Base-by-base conservation (phyloP, 2,329 filamentous ascomycete species). In the Ascocoryne sarcoides region DNA sequence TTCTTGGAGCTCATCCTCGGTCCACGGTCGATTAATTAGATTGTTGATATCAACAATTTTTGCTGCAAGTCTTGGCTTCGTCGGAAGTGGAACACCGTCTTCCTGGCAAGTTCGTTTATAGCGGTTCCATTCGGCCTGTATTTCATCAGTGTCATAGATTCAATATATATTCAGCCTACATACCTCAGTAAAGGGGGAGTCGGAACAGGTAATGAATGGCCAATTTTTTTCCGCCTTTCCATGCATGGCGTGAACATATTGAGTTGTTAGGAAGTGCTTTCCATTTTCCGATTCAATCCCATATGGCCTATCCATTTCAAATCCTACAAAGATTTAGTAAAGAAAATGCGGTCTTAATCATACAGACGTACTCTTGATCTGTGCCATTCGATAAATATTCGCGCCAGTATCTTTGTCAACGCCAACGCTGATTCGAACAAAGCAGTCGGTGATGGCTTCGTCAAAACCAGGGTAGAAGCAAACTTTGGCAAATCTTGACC, bases 391-490 rank as follows among this genome's bases (percentile, higher is more conserved):
- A 62, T 98, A 98, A 49, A 85, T 75, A 46, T 84, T 82, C 44
- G 80, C 69, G 3, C 82, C 81, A 3, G 76, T 84, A 16, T 79
- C 72, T 9, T 75, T 75, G 57, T 93, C 83, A 10, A 82, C 73
- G 1, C 89, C 90, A 42, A 95, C 76, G 47, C 81, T 84, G 49
- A 96, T 78, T 37, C 92, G 84, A 28, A 82, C 82, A 60, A 84
- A 98, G 62, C 88, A 93, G 37, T 87, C 87, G 12, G 71, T 77
- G 54, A 95, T 84, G 20, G 83, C 74, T 7, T 83, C 68, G 41
- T 94, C 84, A 51, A 98, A 95, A 3, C 82, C 82, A 9, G 92
- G 92, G 52, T 89, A 90, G 66, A 94, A 95, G 70, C 88, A 95
- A 40, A 95, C 83, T 56, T 90, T 79, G 5, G 84, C 82, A 60